Percentiles rank a stretch among this genome's conserved stretches.
These are phyloP conservation scores for Alternaria consortialis DNA, from an alignment of 2,329 filamentous ascomycete genomes.

Conservation along the genomic window DNA sequence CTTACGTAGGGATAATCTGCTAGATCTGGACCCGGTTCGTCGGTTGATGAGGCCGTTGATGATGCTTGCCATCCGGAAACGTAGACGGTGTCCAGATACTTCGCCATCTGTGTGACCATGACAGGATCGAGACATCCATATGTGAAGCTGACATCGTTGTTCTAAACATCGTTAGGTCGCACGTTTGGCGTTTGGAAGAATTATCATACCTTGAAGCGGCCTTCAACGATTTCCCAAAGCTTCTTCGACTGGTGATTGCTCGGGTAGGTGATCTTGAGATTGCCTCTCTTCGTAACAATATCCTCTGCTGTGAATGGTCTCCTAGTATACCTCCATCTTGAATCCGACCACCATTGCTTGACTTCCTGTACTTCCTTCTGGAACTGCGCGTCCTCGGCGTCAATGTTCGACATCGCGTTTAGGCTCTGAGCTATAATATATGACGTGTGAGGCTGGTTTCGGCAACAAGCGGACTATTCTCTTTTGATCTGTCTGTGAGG, in stretches of 20 bases:
- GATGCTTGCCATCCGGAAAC: conserved; percentile 99
- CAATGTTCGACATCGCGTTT: conserved; percentile 50
- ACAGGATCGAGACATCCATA: conserved; percentile 98
- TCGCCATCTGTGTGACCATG: conserved; percentile 99
- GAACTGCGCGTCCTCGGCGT: conserved; percentile 78
- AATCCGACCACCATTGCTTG: conserved; percentile 92
- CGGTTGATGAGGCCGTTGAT: conserved; percentile 90
- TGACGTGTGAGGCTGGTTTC: not conserved
- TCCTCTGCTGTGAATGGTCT: conserved; percentile 94
- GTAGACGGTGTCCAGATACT: conserved; percentile 98
- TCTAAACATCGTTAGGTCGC: conserved; percentile 60
- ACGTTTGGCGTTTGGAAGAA: not conserved
- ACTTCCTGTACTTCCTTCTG: conserved; percentile 85
- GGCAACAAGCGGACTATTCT: not conserved
- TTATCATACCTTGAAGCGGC: conserved; percentile 75
- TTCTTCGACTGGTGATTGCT: conserved; percentile 92
- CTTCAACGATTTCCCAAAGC: conserved; percentile 89
- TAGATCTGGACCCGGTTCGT: conserved; percentile 96
- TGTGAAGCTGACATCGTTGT: conserved; percentile 86
- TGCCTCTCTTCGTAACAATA: conserved; percentile 94
- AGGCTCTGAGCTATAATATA: not conserved
- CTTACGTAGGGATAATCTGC: conserved; percentile 83
- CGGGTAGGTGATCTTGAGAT: conserved; percentile 88
- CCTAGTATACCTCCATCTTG: conserved; percentile 92
- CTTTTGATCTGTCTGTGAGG: not conserved